Conservation (phyloP, 441 rosid genomes). For the Euphorbia celastroides region DNA sequence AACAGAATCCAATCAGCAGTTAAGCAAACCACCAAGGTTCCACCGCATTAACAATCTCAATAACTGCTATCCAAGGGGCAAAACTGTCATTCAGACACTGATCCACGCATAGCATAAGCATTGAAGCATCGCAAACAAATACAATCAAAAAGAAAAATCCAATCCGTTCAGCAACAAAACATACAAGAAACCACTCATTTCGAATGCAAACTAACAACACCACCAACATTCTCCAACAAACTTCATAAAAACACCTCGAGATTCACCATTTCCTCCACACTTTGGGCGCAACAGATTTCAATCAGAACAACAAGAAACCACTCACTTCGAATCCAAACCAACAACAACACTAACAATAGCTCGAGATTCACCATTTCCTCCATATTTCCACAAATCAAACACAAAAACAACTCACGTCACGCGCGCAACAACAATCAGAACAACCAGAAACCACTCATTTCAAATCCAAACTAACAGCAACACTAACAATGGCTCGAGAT, state of each 20-base stretch:
- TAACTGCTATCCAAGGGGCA: conserved; percentile 4
- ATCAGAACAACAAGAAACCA: no score
- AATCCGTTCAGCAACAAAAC: not conserved
- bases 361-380: no score
- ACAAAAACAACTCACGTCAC: no score
- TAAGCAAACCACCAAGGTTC: not conserved
- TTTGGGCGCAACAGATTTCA: no score
- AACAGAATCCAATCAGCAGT: not conserved
- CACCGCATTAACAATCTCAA: not conserved
- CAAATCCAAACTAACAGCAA: no score
- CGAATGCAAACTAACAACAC: not conserved
- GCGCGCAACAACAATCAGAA: no score
- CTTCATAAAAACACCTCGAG: not conserved
- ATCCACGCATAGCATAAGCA: conserved; percentile 26
- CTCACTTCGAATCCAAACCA: no score
- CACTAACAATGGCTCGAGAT: no score
- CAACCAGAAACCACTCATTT: no score
- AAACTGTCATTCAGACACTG: conserved; percentile 22
- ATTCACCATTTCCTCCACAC: no score
- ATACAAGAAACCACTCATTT: not conserved
- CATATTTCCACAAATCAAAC: conserved; percentile 33
- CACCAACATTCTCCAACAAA: not conserved
- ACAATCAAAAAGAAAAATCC: not conserved
- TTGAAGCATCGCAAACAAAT: conserved; percentile 6
- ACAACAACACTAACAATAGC: no score